These are phyloP conservation scores for Blastobotrys terrestris DNA, from an alignment of 805 yeast genomes.

Conservation along the genomic window DNA sequence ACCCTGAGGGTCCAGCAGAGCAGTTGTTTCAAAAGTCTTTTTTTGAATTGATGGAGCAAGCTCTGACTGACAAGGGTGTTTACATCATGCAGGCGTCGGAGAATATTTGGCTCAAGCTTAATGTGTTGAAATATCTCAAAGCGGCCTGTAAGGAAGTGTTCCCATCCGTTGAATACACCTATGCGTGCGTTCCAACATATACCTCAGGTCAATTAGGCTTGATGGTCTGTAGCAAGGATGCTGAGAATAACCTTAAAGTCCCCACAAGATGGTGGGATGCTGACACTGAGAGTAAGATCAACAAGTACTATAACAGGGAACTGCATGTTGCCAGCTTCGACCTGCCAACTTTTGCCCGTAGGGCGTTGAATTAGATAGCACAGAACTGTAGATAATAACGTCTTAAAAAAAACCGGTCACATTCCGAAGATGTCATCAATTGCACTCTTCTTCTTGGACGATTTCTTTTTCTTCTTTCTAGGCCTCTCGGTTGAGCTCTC, in stretches of 20 bases:
- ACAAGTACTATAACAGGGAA: slow-evolving; percentile 73
- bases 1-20: slow-evolving; percentile 98
- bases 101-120: slow-evolving; percentile 86
- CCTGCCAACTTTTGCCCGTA: slow-evolving; percentile 85
- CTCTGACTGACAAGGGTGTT: slow-evolving; percentile 91
- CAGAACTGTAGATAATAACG: slow-evolving; percentile 1
- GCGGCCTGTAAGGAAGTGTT: slow-evolving; percentile 75
- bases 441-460: slow-evolving; percentile 47
- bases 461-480: slow-evolving; percentile 29
- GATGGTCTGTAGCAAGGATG: slow-evolving; percentile 86
- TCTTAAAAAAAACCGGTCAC: neutral
- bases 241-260: slow-evolving; percentile 50
- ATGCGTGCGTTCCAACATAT: slow-evolving; percentile 90
- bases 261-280: slow-evolving; percentile 63
- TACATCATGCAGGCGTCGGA: slow-evolving; percentile 82
- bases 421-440: slow-evolving; percentile 72
- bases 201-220: slow-evolving; percentile 99
- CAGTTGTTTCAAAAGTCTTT: slow-evolving; percentile 87
- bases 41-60: slow-evolving; percentile 74
- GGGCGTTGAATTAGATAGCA: slow-evolving; percentile 30
- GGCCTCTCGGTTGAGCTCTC: slow-evolving; percentile 11
- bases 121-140: slow-evolving; percentile 72
- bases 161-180: slow-evolving; percentile 85
- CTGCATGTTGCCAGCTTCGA: slow-evolving; percentile 86
- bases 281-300: slow-evolving; percentile 54